A percentile compares a stretch with the other conserved stretches of the same genome.
phyloP scores from a whole-genome alignment of 495 filamentous ascomycete species.

The Aspergillus panamensis region DNA sequence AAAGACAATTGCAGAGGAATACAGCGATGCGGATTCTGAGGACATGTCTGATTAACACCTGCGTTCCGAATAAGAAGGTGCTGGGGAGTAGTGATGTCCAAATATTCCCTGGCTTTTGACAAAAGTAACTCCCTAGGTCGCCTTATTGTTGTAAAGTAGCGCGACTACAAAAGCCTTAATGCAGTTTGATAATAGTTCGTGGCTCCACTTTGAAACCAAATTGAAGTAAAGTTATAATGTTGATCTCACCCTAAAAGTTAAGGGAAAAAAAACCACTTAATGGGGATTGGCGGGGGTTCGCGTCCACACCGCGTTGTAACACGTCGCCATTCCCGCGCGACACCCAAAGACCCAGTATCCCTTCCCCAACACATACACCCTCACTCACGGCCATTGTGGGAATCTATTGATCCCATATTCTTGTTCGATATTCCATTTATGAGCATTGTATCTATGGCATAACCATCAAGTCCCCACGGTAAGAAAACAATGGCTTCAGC shows the following conservation, averaged over 20 bases:
- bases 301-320: conserved; percentile 26
- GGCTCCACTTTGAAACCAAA: neutral
- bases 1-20: conserved; percentile 18
- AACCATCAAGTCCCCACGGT: neutral
- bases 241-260: neutral
- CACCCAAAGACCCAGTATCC: conserved; percentile 7
- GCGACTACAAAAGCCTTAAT: too few relatives aligned
- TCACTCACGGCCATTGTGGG: neutral
- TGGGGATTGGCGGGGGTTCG: conserved; percentile 23
- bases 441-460: conserved; percentile 5
- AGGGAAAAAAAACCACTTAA: conserved; percentile 23
- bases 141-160: too few relatives aligned
- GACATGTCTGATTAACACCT: conserved; percentile 26
- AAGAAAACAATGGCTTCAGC: conserved; percentile 34
- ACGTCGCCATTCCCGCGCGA: conserved; percentile 20
- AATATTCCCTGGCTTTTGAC: too few relatives aligned
- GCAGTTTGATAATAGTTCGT: neutral
- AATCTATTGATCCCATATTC: conserved; percentile 1
- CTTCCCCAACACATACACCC: conserved; percentile 12
- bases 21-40: conserved; percentile 31
- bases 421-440: neutral
- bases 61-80: too few relatives aligned
- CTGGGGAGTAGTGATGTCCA: too few relatives aligned
- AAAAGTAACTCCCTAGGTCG: too few relatives aligned
- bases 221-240: too few relatives aligned